phyloP scores from a whole-genome alignment of 1,139 yeast genomes.

The Debaryomyces sp. region DNA sequence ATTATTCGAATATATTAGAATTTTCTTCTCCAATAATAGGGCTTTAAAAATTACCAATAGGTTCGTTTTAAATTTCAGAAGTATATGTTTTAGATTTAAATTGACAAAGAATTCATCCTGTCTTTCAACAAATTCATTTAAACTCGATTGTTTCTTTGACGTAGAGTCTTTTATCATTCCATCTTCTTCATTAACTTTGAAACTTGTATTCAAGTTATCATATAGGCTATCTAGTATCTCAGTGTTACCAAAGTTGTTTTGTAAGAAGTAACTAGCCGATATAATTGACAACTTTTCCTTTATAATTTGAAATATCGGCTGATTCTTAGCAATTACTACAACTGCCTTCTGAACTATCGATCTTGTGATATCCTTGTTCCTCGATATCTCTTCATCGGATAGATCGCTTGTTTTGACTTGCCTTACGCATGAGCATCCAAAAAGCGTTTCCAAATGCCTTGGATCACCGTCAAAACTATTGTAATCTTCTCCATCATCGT shows the following conservation, averaged over 20 bases:
- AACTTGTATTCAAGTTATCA: conserved; percentile 60
- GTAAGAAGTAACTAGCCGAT: conserved; percentile 83
- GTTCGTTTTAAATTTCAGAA: conserved; percentile 60
- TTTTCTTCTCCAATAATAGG: conserved; percentile 69
- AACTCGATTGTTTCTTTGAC: conserved; percentile 13
- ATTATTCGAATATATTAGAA: conserved; percentile 70
- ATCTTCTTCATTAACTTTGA: conserved; percentile 30
- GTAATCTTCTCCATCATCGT: conserved; percentile 47
- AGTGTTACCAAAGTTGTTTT: conserved; percentile 72
- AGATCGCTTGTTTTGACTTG: conserved; percentile 73
- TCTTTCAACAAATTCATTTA: conserved; percentile 9
- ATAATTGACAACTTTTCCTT: conserved; percentile 89
- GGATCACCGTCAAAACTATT: conserved; percentile 49
- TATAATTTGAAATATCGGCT: conserved; percentile 86
- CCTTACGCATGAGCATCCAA: conserved; percentile 92
- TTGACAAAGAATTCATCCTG: conserved; percentile 68
- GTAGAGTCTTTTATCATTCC: conserved; percentile 13
- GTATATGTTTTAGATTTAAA: conserved; percentile 66
- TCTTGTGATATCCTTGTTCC: conserved; percentile 73
- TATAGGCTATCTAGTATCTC: conserved; percentile 69
- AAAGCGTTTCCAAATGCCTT: conserved; percentile 65
- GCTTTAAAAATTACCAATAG: conserved; percentile 76
- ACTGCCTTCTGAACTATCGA: conserved; percentile 91
- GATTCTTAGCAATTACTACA: conserved; percentile 76
- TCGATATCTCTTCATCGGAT: conserved; percentile 43